A percentile compares a stretch with the other conserved stretches of the same genome.
phyloP scores from a whole-genome alignment of 106 monocot species.

The Ottelia alismoides region DNA sequence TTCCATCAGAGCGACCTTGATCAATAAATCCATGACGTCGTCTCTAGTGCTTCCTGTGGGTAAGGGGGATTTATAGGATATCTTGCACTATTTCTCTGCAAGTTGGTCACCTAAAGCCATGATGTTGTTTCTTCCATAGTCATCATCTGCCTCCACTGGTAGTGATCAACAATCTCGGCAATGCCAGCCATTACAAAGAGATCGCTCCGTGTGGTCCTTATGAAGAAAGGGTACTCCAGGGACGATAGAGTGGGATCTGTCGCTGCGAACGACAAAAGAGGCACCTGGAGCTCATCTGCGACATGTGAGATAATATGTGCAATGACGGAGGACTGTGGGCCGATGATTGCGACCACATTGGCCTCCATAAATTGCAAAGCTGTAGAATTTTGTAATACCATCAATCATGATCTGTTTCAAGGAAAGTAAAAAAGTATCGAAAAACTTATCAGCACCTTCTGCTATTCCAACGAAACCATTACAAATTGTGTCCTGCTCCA shows the following conservation, averaged over 20 bases:
- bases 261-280: constrained; percentile 67
- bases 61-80: constrained; percentile 2
- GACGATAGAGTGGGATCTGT: constrained; percentile 72
- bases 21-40: constrained; percentile 3
- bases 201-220: constrained; percentile 51
- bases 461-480: constrained; percentile 45
- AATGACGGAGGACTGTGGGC: constrained; percentile 59
- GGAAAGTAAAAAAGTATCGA: not conserved
- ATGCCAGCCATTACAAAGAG: constrained; percentile 68
- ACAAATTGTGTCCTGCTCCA: constrained; percentile 45
- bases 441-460: constrained; percentile 30
- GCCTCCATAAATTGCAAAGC: constrained; percentile 41
- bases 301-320: constrained; percentile 57
- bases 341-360: constrained; percentile 50
- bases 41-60: not conserved
- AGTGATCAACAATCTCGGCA: constrained; percentile 42
- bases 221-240: constrained; percentile 53
- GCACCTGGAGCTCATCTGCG: constrained; percentile 40
- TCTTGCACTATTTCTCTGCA: constrained; percentile 1
- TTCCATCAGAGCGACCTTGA: constrained; percentile 3
- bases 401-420: not conserved
- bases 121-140: constrained; percentile 7
- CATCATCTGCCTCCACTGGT: constrained; percentile 32
- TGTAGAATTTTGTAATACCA: constrained; percentile 14
- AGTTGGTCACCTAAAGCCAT: constrained; percentile 6